phyloP scores from a whole-genome alignment of 768 basidiomycete genomes.

The Hirschioporus abietinus region DNA sequence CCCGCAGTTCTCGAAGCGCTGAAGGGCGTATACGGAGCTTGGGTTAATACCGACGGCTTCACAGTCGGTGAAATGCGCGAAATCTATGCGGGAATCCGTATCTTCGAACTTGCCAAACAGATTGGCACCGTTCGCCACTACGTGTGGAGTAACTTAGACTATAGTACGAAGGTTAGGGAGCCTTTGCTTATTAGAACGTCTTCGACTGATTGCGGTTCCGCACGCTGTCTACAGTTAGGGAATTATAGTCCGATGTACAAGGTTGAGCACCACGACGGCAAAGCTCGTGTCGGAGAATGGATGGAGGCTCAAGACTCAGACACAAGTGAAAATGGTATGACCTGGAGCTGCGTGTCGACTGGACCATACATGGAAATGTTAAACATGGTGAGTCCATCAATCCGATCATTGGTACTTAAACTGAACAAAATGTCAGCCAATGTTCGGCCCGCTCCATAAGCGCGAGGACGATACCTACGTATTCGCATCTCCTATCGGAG shows the following conservation, averaged over 20 bases:
- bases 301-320: slow-evolving; percentile 30
- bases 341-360: slow-evolving; percentile 33
- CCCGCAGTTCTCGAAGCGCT: slow-evolving; percentile 25
- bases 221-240: slow-evolving; percentile 12
- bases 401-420: not conserved
- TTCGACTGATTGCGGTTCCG: not conserved
- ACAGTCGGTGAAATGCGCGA: slow-evolving; percentile 37
- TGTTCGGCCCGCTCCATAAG: slow-evolving; percentile 30
- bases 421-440: slow-evolving; percentile 14
- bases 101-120: slow-evolving; percentile 36
- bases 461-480: slow-evolving; percentile 35
- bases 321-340: slow-evolving; percentile 25
- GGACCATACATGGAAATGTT: slow-evolving; percentile 40
- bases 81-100: slow-evolving; percentile 33
- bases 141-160: slow-evolving; percentile 40
- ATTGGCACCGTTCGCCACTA: slow-evolving; percentile 30
- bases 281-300: slow-evolving; percentile 36
- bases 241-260: slow-evolving; percentile 26
- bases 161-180: slow-evolving; percentile 31
- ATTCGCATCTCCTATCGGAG: slow-evolving; percentile 31
- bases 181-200: slow-evolving; percentile 18
- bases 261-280: slow-evolving; percentile 35
- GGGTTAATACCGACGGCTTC: slow-evolving; percentile 33
- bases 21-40: slow-evolving; percentile 33
- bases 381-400: slow-evolving; percentile 24